Percentiles rank a stretch among this genome's conserved stretches.
phyloP scores from a whole-genome alignment of 306 rosid species.

The Castanea mollissima region DNA sequence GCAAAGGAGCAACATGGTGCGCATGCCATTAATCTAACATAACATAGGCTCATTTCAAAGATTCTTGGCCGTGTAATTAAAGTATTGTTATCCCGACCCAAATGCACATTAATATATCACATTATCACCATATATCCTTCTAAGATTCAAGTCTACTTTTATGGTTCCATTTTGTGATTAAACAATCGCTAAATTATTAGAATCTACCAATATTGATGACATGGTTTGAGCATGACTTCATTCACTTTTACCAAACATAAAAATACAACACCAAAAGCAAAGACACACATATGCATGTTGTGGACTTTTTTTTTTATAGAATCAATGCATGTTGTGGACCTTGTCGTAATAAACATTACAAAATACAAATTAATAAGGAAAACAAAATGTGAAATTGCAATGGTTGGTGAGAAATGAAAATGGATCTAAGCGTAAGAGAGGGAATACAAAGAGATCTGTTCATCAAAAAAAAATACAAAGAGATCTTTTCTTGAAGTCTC shows the following conservation, averaged over 20 bases:
- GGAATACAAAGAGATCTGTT: background rate
- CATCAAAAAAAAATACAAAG: too few species aligned
- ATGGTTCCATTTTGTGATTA: constrained; percentile 1
- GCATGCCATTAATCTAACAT: background rate
- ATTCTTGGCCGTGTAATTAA: background rate
- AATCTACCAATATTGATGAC: constrained; percentile 16
- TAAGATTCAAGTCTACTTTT: background rate
- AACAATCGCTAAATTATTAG: background rate
- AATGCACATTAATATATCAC: background rate
- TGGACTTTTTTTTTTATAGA: too few species aligned
- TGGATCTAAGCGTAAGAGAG: too few species aligned
- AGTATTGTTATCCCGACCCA: background rate
- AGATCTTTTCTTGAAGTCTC: constrained; percentile 27
- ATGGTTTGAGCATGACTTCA: background rate
- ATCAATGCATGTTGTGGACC: too few species aligned
- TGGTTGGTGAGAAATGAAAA: too few species aligned
- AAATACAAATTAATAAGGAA: too few species aligned
- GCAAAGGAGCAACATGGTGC: background rate
- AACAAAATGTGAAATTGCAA: too few species aligned
- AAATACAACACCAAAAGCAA: background rate
- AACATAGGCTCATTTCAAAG: background rate
- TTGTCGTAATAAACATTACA: too few species aligned
- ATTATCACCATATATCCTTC: background rate
- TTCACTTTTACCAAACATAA: background rate
- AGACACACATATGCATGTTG: too few species aligned